Base-by-base conservation (phyloP, 306 rosid species). In the Inga oerstediana region DNA sequence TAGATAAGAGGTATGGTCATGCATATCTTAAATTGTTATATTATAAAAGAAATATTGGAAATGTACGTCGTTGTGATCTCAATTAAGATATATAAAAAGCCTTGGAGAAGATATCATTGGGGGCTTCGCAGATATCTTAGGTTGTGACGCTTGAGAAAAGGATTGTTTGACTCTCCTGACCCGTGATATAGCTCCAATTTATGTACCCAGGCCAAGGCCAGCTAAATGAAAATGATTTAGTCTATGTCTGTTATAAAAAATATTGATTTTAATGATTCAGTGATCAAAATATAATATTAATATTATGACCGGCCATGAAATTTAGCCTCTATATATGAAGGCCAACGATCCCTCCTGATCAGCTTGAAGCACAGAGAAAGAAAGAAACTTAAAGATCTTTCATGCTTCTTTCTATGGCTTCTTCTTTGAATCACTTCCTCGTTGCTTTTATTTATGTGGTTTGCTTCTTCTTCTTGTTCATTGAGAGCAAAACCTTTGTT, bases 291-390 rank as follows among this genome's bases (percentile, higher is more conserved):
- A 46, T 8, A 9, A 46, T 46, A 46, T 64, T 7, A 46, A 8
- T 46, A 46, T 11, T 16, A 48, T 13, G 45, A 48, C 78, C 69
- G 32, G 6, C 54, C 44, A 8, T 65, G 14, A 58, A 65, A 79
- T 32, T 32, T 30, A n/a, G 83, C 27, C 78, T 72, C 73, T 84
- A 84, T 65, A 48, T 84, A 84, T 65, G 13, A 48, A 79, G 16
- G 44, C 72, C 70, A 65, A 78, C 49, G 43, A 48, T 3, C 10
- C 52, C 52, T 32, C 34, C 34, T 32, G 1, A 2, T 32, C 34
- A 32, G 34, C 34, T 32, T 3, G 34, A 32, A 32, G 49, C 39
- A 49, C 0, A 4, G 58, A 16, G 8, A 52, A 14, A 56, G 62
- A 56, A 56, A 39, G 5, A 17, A 20, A 4, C 34, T 11, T 11